phyloP scores from a whole-genome alignment of 768 basidiomycete species.

The Exidia glandulosa region DNA sequence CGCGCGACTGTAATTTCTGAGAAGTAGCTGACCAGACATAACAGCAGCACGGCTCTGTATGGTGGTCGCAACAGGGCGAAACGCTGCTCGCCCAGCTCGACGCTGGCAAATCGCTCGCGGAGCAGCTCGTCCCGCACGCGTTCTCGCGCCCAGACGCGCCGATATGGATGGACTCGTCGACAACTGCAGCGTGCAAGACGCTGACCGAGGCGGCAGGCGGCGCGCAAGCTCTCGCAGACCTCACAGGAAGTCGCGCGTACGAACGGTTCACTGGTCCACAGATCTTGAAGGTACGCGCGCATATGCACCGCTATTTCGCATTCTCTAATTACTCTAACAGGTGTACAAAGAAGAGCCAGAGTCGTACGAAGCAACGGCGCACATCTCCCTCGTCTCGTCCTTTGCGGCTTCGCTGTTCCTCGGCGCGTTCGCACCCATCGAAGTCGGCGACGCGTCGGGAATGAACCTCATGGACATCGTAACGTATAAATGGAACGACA shows the following conservation, averaged over 20 bases:
- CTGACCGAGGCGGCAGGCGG: constrained; percentile 63
- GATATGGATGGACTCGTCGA: constrained; percentile 90
- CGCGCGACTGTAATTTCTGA: constrained; percentile 4
- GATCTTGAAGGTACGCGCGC: constrained; percentile 50
- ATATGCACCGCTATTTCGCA: neutral
- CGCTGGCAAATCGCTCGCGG: constrained; percentile 8
- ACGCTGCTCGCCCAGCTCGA: constrained; percentile 47
- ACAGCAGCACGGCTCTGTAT: constrained; percentile 82
- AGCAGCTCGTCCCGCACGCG: constrained; percentile 33
- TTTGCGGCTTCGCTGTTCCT: constrained; percentile 78
- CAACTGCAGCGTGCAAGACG: constrained; percentile 57
- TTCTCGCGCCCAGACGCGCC: constrained; percentile 61
- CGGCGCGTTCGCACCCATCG: constrained; percentile 66
- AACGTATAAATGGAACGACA: constrained; percentile 61
- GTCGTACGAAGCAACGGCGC: constrained; percentile 46
- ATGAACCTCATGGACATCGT: constrained; percentile 82
- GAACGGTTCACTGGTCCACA: constrained; percentile 84
- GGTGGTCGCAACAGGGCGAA: constrained; percentile 55
- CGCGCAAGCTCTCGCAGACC: constrained; percentile 55
- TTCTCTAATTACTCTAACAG: constrained; percentile 20
- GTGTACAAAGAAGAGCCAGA: constrained; percentile 43
- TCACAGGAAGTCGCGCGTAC: constrained; percentile 76
- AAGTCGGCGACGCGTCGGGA: constrained; percentile 81
- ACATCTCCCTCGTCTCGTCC: constrained; percentile 72
- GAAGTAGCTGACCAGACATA: neutral